Base-by-base conservation (phyloP, 2,329 filamentous ascomycete genomes). In the Exophiala phaeomuriformis region DNA sequence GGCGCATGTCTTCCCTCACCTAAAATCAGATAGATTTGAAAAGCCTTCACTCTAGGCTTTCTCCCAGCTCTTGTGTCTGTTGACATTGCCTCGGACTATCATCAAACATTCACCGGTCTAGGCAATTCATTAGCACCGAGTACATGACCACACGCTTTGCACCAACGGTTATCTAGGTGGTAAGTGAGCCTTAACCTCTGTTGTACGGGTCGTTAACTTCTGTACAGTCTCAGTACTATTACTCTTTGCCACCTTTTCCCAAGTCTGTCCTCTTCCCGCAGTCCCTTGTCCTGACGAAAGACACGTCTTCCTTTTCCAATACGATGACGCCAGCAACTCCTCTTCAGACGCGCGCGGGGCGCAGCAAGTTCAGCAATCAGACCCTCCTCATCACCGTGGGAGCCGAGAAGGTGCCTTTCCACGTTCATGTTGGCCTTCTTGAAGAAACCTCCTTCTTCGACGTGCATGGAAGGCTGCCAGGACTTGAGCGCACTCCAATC, bases 1-100 rank as follows among this genome's bases (percentile, higher is more conserved):
- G 1, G 43, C 39, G 36, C 61, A 63, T 52, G 58, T 63, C n/a
- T 63, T 53, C 51, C 61, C 61, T 51, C 61, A 63, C 33, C 45
- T 63, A 37, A 58, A 51, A 29, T 41, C 41, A 51, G 52, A 42
- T 3, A 56, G 53, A 47, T 29, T 45, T 30, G 58, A 63, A 7
- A 63, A 63, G 40, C 53, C 61, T 29, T 63, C 59, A 19, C 59
- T 63, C 31, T 63, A n/a, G 9, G 7, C 12, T 48, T 10, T 29
- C 6, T 4, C 33, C 33, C 36, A 39, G 4, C 4, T 12, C 4
- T n/a, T 39, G 1, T 2, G 36, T n/a, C 36, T 39, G 19, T 19
- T 2, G 19, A 19, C 19, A 19, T 19, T 19, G 19, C 19, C 19
- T 19, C 19, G 19, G 19, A 19, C 19, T 19, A 19, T 19, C 19